Base-by-base conservation (phyloP, 257 asterid species). In the Datura wrightii region DNA sequence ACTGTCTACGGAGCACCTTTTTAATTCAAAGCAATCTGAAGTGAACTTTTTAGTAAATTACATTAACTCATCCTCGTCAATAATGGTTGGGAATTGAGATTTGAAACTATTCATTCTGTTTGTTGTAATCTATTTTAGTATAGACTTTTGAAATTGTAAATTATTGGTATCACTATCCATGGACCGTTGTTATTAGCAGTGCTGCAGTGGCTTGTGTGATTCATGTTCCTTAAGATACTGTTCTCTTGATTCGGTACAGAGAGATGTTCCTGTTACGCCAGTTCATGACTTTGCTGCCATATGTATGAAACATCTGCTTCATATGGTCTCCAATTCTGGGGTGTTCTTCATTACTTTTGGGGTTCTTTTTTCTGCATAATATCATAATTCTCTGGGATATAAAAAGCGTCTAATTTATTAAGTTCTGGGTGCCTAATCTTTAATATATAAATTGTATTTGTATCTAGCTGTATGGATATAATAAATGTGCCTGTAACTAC, bases 181-280 rank as follows among this genome's bases (percentile, higher is more conserved):
- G 18, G 37, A 71, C 74, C 44, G 13, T n/a, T 19, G 54, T 72
- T 72, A 72, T 72, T 72, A 72, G 41, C 80, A n/a, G 39, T 71
- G 55, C 58, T 46, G 56, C 58, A 72, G 80, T 46, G 80, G 80
- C 80, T 72, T 72, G 80, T 48, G 53, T 44, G 55, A 6, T 72
- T 72, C 58, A 6, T 71, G 39, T 44, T 70, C 48, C 79, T 16
- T 18, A 5, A 70, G 54, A 41, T 41, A n/a, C 80, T 44, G 39
- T 44, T 46, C 19, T 72, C 59, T 19, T 46, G 36, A 5, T 46
- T 13, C 48, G 80, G 58, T 46, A 46, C 80, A 48, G 8, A 2
- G 59, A 46, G 80, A 74, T 74, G 59, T 19, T 19, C 10, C 48
- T 74, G 19, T 46, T 48, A 48, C 48, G 80, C 19, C 80, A 74